These are phyloP conservation scores for Claviceps africana DNA, from an alignment of 2,329 filamentous ascomycete species.

Conservation along the genomic window DNA sequence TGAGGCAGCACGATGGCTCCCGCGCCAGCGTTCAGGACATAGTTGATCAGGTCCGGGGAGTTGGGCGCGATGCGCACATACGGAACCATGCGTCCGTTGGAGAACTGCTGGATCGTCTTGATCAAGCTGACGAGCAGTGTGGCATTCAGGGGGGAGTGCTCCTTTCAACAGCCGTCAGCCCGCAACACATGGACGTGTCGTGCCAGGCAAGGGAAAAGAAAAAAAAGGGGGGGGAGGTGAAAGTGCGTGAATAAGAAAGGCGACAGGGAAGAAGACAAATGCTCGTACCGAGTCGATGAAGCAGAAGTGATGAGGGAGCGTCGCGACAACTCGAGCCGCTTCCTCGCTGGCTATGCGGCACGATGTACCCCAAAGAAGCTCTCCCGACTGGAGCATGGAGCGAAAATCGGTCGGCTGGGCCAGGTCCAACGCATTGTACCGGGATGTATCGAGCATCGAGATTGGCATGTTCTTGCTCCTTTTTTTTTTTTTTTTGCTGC, in stretches of 20 bases:
- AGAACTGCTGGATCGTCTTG: background rate
- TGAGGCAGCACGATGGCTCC: background rate
- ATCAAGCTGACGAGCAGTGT: background rate
- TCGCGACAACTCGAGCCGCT: background rate
- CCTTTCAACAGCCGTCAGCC: background rate
- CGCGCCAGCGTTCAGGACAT: background rate
- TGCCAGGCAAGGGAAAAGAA: background rate
- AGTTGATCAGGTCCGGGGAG: background rate
- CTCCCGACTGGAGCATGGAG: background rate
- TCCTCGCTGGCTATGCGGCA: background rate
- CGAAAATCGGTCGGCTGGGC: constrained; percentile 2
- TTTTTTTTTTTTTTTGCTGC: background rate
- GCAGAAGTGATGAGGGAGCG: background rate
- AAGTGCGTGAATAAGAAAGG: background rate
- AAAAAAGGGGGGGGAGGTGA: background rate
- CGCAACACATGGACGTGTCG: background rate
- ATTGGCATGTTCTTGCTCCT: background rate
- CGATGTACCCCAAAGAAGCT: background rate
- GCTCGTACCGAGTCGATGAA: background rate
- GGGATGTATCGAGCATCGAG: background rate
- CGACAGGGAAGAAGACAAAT: background rate
- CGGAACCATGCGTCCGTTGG: background rate
- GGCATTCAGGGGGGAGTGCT: background rate
- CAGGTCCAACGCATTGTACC: background rate
- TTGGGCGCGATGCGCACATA: background rate